These are phyloP conservation scores for Candida qinlingensis DNA, from an alignment of 805 yeast species.

Conservation along the genomic window DNA sequence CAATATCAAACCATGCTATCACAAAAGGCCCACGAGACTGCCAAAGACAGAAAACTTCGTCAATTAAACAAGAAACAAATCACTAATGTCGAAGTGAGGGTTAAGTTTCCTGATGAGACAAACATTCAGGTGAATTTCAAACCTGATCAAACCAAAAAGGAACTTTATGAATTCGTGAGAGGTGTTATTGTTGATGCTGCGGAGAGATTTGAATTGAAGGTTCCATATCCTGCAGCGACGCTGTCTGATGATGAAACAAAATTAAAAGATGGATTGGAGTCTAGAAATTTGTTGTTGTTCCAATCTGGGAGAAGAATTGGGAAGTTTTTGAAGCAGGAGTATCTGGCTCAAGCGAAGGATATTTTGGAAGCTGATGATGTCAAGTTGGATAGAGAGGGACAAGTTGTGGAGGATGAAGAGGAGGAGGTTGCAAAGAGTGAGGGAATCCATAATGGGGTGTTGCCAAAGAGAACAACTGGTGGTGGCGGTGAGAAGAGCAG, in stretches of 20 bases:
- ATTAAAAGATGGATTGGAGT: conserved; percentile 37
- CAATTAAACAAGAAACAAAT: conserved; percentile 22
- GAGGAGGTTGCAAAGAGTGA: not conserved
- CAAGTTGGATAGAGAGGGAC: conserved; percentile 12
- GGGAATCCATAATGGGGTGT: conserved; percentile 14
- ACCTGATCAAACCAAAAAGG: conserved; percentile 35
- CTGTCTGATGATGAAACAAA: conserved; percentile 27
- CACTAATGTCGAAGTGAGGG: conserved; percentile 35
- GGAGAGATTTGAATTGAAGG: conserved; percentile 34
- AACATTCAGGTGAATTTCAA: conserved; percentile 45
- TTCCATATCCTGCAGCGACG: conserved; percentile 41
- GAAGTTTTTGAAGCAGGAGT: conserved; percentile 26
- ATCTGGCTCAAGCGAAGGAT: conserved; percentile 28
- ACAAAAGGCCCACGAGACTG: conserved; percentile 35
- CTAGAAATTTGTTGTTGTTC: conserved; percentile 40
- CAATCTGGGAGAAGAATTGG: conserved; percentile 17
- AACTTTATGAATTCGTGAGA: conserved; percentile 27
- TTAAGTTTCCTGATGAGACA: conserved; percentile 55
- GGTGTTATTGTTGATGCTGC: conserved; percentile 26
- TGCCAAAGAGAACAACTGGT: conserved; percentile 12
- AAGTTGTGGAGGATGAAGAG: conserved; percentile 3
- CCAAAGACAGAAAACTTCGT: conserved; percentile 33
- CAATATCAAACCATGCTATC: conserved; percentile 46
- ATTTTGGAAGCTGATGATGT: conserved; percentile 28
- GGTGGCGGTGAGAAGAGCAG: not conserved